Evolutionary conservation across 2,329 filamentous ascomycete species (phyloP).

Genomic region (Pestalotiopsis sp.): DNA sequence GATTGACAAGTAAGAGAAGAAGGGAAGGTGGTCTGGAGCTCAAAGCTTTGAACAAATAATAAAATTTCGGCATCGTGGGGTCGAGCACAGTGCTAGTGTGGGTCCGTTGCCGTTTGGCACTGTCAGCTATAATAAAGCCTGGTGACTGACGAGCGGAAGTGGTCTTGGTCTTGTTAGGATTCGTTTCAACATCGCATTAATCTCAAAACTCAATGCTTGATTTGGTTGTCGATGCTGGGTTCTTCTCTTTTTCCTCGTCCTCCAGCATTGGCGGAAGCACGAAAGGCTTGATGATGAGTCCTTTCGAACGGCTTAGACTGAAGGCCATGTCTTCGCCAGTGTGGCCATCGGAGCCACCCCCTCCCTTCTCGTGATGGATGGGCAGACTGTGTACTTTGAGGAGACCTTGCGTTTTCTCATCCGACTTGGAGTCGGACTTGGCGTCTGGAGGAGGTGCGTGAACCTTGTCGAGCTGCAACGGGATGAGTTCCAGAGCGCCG

Average conservation of each 20-base stretch:
- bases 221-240: slow-evolving; percentile 57
- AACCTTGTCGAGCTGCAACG: slow-evolving; percentile 62
- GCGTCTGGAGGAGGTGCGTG: slow-evolving; percentile 52
- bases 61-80: slow-evolving; percentile 10
- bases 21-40: not conserved
- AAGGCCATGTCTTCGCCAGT: slow-evolving; percentile 88
- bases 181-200: not conserved
- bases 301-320: slow-evolving; percentile 75
- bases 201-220: slow-evolving; percentile 71
- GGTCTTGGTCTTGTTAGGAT: too few species aligned
- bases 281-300: slow-evolving; percentile 84
- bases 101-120: not conserved
- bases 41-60: not conserved
- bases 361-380: slow-evolving; percentile 84
- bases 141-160: not conserved
- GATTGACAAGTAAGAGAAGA: slow-evolving; percentile 15
- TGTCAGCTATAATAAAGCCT: not conserved
- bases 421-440: slow-evolving; percentile 49
- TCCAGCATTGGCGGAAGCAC: slow-evolving; percentile 85
- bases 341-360: slow-evolving; percentile 67
- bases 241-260: slow-evolving; percentile 57
- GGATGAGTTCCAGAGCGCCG: slow-evolving; percentile 79
- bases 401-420: slow-evolving; percentile 83
- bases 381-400: slow-evolving; percentile 81
- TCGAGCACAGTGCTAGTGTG: slow-evolving; percentile 9